phyloP scores from a whole-genome alignment of 352 stramenopile species.

The Globisporangium irregulare region DNA sequence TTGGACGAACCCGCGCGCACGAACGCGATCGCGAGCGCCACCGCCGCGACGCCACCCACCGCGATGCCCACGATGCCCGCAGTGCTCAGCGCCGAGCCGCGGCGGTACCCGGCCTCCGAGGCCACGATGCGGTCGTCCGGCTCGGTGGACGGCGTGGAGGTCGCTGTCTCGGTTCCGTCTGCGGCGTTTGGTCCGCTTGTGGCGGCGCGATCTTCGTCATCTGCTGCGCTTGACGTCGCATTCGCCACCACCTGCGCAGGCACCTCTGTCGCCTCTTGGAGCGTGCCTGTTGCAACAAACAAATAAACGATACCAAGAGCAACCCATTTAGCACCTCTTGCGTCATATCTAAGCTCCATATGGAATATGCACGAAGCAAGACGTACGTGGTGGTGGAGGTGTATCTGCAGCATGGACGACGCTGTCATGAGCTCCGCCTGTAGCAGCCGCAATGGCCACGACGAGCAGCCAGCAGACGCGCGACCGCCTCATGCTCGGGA shows the following conservation, averaged over 20 bases:
- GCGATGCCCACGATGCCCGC: conserved; percentile 15
- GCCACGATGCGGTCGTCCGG: neutral
- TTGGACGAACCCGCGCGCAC: conserved; percentile 10
- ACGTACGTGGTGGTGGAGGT: neutral
- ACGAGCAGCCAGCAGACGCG: conserved; percentile 10
- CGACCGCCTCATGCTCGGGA: conserved; percentile 7
- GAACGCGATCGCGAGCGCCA: conserved; percentile 15
- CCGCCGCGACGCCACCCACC: neutral
- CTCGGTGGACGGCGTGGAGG: neutral
- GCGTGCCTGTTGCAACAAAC: neutral
- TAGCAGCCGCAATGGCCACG: neutral
- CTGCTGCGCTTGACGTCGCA: neutral
- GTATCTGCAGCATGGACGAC: neutral
- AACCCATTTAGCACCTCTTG: neutral
- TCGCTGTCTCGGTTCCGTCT: neutral
- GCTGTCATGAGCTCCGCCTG: neutral
- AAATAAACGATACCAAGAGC: too few relatives aligned
- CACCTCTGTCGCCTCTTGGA: neutral
- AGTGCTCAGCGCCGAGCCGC: neutral
- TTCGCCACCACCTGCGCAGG: neutral
- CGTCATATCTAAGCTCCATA: too few relatives aligned
- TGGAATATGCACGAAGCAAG: too few relatives aligned
- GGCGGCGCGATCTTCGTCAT: conserved; percentile 3
- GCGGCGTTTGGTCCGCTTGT: neutral
- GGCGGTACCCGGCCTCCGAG: neutral